Base-by-base conservation (phyloP, 2,329 filamentous ascomycete genomes). In the Claviceps pusilla region DNA sequence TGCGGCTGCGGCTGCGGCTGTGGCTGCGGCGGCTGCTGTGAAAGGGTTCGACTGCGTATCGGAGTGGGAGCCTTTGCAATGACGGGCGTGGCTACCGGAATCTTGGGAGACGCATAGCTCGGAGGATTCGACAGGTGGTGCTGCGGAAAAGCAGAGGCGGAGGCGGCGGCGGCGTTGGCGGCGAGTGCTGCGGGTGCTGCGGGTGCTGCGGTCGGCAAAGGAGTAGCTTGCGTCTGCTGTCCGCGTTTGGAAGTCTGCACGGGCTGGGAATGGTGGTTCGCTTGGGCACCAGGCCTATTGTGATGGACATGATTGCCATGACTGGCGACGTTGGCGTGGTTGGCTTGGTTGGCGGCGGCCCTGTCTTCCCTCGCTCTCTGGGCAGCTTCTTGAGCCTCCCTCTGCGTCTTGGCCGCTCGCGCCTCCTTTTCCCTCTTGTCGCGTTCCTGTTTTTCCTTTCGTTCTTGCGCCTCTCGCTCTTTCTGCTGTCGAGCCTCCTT, bases 41-140 rank as follows among this genome's bases (percentile, higher is more conserved):
- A 93, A 49, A 80, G 71, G 57, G 90, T 87, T 54, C 88, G 83
- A 42, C 83, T 78, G 58, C 86, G 85, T 59, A 82, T 84, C 9
- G 89, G 87, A 12, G 87, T 90, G 5, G 89, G 83, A 24, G 84
- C 83, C 66, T 95, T 95, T 12, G 89, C 83, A 49, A 95, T 71
- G 31, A 82, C 84, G 7, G 93, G 91, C 39, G 87, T 93, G 10
- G 87, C 86, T 57, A 88, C 76, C 33, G 84, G 73, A 51, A 91
- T 79, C 65, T 89, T 87, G 7, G 91, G 91, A 16, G 91, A 96
- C 50, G 82, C 80, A 59, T 84, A 77, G 56, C 72, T 76, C 37
- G 78, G 73, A 53, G 76, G 71, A 56, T 76, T 76, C 47, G 47
- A 49, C 50, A 78, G 68, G 48, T 78, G 75, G 59, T 84, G 83